Evolutionary conservation across 2,329 filamentous ascomycete species (phyloP).

Genomic region (Apiospora kogelbergensis): DNA sequence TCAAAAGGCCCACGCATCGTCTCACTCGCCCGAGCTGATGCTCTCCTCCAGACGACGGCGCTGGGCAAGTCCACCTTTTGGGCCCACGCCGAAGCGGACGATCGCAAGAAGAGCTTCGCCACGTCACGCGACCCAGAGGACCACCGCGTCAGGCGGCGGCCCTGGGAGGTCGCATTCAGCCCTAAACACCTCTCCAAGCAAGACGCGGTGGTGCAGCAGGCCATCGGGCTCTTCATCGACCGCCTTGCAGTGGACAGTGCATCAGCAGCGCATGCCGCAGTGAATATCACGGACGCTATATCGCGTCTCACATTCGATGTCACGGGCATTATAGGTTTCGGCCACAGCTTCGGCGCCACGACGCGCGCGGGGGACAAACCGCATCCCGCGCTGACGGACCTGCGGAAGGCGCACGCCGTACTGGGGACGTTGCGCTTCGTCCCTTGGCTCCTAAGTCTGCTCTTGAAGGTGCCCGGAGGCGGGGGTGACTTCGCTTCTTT

Average conservation of each 20-base stretch:
- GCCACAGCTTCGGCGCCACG: conserved; percentile 10
- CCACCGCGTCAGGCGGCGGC: conserved; percentile 12
- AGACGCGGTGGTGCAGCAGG: conserved; percentile 9
- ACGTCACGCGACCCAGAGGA: conserved; percentile 13
- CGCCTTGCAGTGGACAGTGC: background rate
- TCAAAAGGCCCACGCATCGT: conserved; percentile 11
- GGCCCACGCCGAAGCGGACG: conserved; percentile 10
- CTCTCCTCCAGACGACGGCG: conserved; percentile 5
- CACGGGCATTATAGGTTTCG: conserved; percentile 13
- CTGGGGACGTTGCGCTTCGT: conserved; percentile 11
- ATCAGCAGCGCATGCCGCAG: background rate
- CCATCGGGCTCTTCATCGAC: conserved; percentile 13
- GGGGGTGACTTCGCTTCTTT: conserved; percentile 13
- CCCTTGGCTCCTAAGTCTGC: conserved; percentile 13
- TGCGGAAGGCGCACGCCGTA: conserved; percentile 12
- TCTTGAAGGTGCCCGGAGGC: conserved; percentile 8
- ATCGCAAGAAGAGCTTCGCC: conserved; percentile 12
- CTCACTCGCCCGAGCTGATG: conserved; percentile 14
- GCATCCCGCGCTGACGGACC: conserved; percentile 11
- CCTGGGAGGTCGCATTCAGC: conserved; percentile 16
- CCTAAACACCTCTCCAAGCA: conserved; percentile 8
- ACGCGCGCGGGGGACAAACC: background rate
- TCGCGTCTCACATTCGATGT: conserved; percentile 12
- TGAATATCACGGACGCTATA: conserved; percentile 9
- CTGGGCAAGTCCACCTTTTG: conserved; percentile 13